Conservation (phyloP, 306 rosid species). For the Benincasa hispida region DNA sequence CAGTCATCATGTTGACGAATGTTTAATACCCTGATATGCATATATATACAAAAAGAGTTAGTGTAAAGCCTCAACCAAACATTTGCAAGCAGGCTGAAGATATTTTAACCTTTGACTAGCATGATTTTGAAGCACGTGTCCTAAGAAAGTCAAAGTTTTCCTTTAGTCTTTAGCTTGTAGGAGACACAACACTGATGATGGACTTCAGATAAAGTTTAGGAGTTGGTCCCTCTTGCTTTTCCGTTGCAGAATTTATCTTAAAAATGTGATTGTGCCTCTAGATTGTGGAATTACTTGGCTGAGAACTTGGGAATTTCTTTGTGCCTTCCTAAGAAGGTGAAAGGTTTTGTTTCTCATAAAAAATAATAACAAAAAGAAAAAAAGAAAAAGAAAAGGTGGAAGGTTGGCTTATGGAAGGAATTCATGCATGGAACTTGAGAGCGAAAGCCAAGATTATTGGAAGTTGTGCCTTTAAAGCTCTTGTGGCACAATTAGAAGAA, state of each 20-base stretch:
- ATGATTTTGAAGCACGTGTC: not conserved
- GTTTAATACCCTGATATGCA: too few species aligned
- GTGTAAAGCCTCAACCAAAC: not conserved
- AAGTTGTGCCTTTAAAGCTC: too few species aligned
- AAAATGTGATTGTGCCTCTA: not conserved
- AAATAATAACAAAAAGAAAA: too few species aligned
- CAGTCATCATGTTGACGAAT: too few species aligned
- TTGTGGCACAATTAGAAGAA: too few species aligned
- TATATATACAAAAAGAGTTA: not conserved
- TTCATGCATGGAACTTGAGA: too few species aligned
- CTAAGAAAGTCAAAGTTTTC: not conserved
- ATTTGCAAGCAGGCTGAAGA: not conserved
- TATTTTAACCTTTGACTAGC: not conserved
- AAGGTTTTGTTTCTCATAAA: not conserved
- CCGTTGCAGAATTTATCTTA: not conserved
- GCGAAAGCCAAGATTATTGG: too few species aligned
- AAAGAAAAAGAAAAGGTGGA: too few species aligned
- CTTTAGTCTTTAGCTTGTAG: not conserved
- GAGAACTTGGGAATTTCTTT: not conserved
- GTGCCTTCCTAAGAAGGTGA: not conserved
- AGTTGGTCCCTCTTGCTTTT: not conserved
- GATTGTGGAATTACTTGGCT: not conserved
- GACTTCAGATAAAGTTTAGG: not conserved
- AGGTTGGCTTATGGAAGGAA: not conserved
- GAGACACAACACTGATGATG: not conserved